These are phyloP conservation scores for Wickerhamomyces bisporus DNA, from an alignment of 805 yeast species.

Conservation along the genomic window DNA sequence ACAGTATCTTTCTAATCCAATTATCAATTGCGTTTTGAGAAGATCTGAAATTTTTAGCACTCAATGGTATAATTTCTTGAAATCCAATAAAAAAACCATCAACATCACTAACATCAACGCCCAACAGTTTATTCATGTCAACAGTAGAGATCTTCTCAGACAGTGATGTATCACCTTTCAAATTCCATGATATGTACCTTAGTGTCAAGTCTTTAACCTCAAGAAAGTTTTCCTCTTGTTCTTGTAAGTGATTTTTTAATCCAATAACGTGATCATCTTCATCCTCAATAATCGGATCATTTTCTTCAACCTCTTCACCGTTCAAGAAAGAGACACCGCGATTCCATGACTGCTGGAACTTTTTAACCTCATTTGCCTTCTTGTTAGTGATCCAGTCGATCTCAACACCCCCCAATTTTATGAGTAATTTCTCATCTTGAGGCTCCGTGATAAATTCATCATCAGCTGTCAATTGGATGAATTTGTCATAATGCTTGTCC, in stretches of 20 bases:
- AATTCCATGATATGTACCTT: constrained; percentile 35
- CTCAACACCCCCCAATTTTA: constrained; percentile 5
- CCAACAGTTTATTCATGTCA: neutral
- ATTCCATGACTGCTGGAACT: neutral
- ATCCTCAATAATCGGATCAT: neutral
- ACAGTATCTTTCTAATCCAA: constrained; percentile 28
- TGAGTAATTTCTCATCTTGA: neutral
- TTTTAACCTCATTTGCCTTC: neutral
- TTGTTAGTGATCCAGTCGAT: neutral
- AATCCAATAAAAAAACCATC: constrained; percentile 40
- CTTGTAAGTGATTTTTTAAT: constrained; percentile 13
- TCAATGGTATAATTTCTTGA: constrained; percentile 47
- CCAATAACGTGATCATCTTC: neutral
- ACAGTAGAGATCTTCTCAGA: neutral
- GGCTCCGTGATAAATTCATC: constrained; percentile 6
- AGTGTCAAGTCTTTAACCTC: constrained; percentile 18
- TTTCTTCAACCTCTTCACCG: neutral
- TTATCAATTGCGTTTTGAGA: constrained; percentile 27
- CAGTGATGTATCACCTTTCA: constrained; percentile 22
- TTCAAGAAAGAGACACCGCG: neutral
- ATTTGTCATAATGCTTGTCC: constrained; percentile 9
- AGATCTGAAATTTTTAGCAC: constrained; percentile 33
- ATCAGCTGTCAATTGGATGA: constrained; percentile 12
- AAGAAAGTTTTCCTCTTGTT: constrained; percentile 13
- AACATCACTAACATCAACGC: constrained; percentile 1